Percentiles rank a stretch among this genome's conserved stretches.
Evolutionary conservation across 352 stramenopile species (phyloP).

Genomic region (Globisporangium rhizosaccharum): DNA sequence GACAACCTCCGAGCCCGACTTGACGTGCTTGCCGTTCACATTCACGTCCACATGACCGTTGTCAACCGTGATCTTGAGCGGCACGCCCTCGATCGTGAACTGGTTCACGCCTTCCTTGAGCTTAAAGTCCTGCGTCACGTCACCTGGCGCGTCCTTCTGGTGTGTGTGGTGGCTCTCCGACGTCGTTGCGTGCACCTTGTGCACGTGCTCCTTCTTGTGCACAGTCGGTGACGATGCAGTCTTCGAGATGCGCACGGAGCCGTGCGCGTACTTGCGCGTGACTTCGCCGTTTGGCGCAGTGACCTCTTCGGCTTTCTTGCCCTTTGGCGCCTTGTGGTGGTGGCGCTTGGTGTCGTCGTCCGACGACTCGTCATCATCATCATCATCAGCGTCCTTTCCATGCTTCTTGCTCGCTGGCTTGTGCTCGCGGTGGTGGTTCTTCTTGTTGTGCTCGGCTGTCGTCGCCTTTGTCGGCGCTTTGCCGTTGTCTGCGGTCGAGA

Average conservation of each 20-base stretch:
- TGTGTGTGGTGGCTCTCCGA: conserved; percentile 4
- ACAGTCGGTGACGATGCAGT: neutral
- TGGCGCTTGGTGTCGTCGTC: conserved; percentile 17
- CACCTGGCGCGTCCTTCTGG: conserved; percentile 6
- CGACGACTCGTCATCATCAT: conserved; percentile 14
- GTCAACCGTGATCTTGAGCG: conserved; percentile 12
- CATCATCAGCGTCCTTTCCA: conserved; percentile 19
- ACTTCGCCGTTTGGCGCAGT: conserved; percentile 25
- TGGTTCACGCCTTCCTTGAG: conserved; percentile 15
- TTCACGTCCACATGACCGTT: conserved; percentile 12
- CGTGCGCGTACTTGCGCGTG: conserved; percentile 47
- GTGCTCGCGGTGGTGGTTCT: conserved; percentile 16
- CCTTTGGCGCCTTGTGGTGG: conserved; percentile 17
- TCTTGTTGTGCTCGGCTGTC: conserved; percentile 6
- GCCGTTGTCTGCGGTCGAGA: conserved; percentile 12
- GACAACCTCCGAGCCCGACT: conserved; percentile 7
- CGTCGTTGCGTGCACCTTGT: conserved; percentile 10
- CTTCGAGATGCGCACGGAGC: conserved; percentile 36
- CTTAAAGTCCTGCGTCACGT: conserved; percentile 13
- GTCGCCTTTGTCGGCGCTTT: conserved; percentile 5
- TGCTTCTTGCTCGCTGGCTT: conserved; percentile 6
- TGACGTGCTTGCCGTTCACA: conserved; percentile 14
- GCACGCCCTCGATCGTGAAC: conserved; percentile 13
- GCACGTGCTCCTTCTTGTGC: conserved; percentile 8
- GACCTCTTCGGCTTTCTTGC: conserved; percentile 12